Conservation (phyloP, 2,329 filamentous ascomycete genomes). For the Penicillium polonicum region DNA sequence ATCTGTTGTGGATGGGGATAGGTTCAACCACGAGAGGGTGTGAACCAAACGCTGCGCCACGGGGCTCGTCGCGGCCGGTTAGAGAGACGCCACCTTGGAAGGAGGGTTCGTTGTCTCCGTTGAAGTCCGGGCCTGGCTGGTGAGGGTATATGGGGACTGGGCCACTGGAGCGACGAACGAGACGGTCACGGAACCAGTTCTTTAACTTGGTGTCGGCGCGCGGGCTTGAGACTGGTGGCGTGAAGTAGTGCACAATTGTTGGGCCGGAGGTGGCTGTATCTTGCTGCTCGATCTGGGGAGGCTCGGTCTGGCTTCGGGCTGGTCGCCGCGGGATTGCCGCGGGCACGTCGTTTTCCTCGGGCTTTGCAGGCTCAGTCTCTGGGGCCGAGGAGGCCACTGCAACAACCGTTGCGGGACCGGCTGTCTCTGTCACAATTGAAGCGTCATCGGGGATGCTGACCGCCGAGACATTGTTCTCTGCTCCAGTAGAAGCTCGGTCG, state of each 20-base stretch:
- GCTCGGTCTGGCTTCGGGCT: not conserved
- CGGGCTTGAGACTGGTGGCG: conserved; percentile 24
- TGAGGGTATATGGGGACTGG: conserved; percentile 24
- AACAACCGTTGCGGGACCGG: conserved; percentile 6
- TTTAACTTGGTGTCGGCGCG: conserved; percentile 36
- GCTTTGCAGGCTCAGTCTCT: not conserved
- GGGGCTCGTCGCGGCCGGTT: conserved; percentile 17
- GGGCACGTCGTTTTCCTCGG: conserved; percentile 1
- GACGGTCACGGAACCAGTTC: conserved; percentile 35
- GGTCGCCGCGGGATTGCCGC: conserved; percentile 1
- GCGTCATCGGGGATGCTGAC: not conserved
- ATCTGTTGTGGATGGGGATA: conserved; percentile 15
- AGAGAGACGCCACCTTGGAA: conserved; percentile 26
- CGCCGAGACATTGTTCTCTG: not conserved
- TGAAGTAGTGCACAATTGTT: conserved; percentile 13
- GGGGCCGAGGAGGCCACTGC: not conserved
- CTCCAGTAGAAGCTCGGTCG: not conserved
- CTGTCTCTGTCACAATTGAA: not conserved
- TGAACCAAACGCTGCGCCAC: conserved; percentile 31
- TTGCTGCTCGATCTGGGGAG: conserved; percentile 2
- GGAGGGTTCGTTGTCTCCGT: conserved; percentile 15
- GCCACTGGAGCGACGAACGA: conserved; percentile 31
- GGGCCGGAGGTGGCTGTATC: conserved; percentile 15
- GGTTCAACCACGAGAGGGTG: conserved; percentile 32
- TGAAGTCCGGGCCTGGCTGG: conserved; percentile 24